These are phyloP conservation scores for Phytophthora syringae DNA, from an alignment of 352 stramenopile genomes.

Conservation along the genomic window DNA sequence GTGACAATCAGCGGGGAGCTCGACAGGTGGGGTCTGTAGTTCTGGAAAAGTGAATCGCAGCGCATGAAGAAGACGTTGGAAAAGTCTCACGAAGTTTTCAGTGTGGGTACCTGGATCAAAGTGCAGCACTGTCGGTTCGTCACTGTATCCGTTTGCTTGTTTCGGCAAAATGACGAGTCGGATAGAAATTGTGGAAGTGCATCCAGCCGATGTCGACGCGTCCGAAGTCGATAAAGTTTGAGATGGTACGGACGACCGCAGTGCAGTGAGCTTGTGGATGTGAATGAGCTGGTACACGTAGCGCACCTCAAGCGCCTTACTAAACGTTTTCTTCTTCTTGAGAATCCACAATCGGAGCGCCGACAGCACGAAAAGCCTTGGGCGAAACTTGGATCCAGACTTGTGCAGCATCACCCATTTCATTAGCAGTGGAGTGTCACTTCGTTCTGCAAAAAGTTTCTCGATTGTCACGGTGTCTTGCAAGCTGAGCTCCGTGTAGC, in stretches of 20 bases:
- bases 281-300: slow-evolving; percentile 58
- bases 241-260: slow-evolving; percentile 23
- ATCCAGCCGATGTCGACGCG: slow-evolving; percentile 8
- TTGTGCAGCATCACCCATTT: slow-evolving; percentile 71
- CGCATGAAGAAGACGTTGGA: slow-evolving; percentile 57
- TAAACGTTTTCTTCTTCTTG: slow-evolving; percentile 56
- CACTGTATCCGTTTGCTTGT: background rate
- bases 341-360: slow-evolving; percentile 58
- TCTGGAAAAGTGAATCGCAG: slow-evolving; percentile 56
- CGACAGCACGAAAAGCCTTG: slow-evolving; percentile 64
- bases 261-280: slow-evolving; percentile 45
- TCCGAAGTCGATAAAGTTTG: background rate
- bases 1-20: slow-evolving; percentile 44
- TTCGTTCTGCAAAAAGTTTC: slow-evolving; percentile 52
- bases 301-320: slow-evolving; percentile 35
- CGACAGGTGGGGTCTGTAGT: slow-evolving; percentile 39
- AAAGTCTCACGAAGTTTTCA: slow-evolving; percentile 56
- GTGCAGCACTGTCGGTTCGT: slow-evolving; percentile 41
- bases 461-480: slow-evolving; percentile 49
- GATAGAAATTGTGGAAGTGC: slow-evolving; percentile 38
- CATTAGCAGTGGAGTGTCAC: slow-evolving; percentile 59
- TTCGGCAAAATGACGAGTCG: slow-evolving; percentile 33
- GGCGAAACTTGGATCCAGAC: slow-evolving; percentile 42
- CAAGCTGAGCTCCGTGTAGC: slow-evolving; percentile 63
- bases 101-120: slow-evolving; percentile 65